Base-by-base conservation (phyloP, 1,139 yeast species). In the Pichia sp. region DNA sequence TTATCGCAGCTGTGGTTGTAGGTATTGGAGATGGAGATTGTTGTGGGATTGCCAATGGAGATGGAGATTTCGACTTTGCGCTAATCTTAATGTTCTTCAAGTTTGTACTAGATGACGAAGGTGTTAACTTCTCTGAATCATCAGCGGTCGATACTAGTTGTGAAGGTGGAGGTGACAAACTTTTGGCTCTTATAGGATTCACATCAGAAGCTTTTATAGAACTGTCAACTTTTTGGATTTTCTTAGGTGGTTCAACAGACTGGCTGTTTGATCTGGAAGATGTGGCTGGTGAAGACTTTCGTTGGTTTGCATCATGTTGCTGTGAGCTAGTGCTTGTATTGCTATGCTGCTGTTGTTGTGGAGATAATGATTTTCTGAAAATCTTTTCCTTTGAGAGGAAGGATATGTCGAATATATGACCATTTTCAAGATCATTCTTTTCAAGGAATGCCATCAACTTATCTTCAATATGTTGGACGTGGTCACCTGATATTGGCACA, bases 341-440 rank as follows among this genome's bases (percentile, higher is more conserved):
- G n/a, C n/a, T 30, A 10, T 40, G 53, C 35, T 52, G 60, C 22
- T 50, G 53, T 27, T 45, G 54, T 41, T 39, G 53, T 21, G 61
- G 60, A 3, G 61, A 54, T 2, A 54, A 44, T n/a, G 55, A 52
- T 45, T 61, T 56, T 36, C 56, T 54, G n/a, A 55, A 58, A 22
- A 59, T 61, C 28, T 61, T 61, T 21, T 63, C 66, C 38, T 59
- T 56, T 1, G 67, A 58, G 14, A 65, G 45, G 19, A 61, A 55
- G 2, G 65, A 48, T 20, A 66, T 67, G 33, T 61, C 61, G 49
- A 70, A 70, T 38, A 58, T 62, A 44, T 61, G 67, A 24, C 76
- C 76, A 54, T 65, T 70, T 61, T 56, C 75, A 34, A 70, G 42
- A 54, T 74, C 79, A 51, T 73, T 73, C 52, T 67, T 67, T 52